Conservation (phyloP, 2,329 filamentous ascomycete genomes). For the Neonectria magnoliae region DNA sequence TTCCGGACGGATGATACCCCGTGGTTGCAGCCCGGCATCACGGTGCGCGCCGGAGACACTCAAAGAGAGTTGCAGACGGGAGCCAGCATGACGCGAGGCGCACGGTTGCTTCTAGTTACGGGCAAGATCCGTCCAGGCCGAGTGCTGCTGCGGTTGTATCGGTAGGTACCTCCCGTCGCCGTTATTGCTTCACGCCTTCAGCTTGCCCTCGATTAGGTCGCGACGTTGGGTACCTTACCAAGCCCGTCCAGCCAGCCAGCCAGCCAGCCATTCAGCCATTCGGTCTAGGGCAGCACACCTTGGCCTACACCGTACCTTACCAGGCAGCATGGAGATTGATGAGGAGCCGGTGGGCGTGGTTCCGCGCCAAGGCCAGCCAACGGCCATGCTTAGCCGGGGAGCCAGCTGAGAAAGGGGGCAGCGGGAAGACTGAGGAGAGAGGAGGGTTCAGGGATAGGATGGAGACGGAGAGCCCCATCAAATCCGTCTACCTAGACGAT, state of each 20-base stretch:
- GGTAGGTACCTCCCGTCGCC: background rate
- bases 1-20: slow-evolving; percentile 5
- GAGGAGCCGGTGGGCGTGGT: slow-evolving; percentile 26
- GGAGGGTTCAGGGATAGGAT: slow-evolving; percentile 10
- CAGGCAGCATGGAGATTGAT: slow-evolving; percentile 15
- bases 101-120: slow-evolving; percentile 4
- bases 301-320: background rate
- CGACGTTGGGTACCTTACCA: background rate
- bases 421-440: background rate
- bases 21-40: slow-evolving; percentile 11
- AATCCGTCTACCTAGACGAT: no score
- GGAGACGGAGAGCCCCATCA: slow-evolving; percentile 3
- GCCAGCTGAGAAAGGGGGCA: slow-evolving; percentile 4
- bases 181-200: background rate
- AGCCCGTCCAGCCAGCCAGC: background rate
- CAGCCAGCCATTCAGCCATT: background rate
- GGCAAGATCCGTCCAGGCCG: no score
- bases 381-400: slow-evolving; percentile 5
- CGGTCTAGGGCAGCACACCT: slow-evolving; percentile 2
- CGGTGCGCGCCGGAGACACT: slow-evolving; percentile 12
- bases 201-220: background rate
- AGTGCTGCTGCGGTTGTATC: background rate
- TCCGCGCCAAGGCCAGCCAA: slow-evolving; percentile 24
- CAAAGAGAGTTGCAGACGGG: background rate
- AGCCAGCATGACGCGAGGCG: slow-evolving; percentile 15